Base-by-base conservation (phyloP, 1,139 yeast species). In the Pichia sp. region DNA sequence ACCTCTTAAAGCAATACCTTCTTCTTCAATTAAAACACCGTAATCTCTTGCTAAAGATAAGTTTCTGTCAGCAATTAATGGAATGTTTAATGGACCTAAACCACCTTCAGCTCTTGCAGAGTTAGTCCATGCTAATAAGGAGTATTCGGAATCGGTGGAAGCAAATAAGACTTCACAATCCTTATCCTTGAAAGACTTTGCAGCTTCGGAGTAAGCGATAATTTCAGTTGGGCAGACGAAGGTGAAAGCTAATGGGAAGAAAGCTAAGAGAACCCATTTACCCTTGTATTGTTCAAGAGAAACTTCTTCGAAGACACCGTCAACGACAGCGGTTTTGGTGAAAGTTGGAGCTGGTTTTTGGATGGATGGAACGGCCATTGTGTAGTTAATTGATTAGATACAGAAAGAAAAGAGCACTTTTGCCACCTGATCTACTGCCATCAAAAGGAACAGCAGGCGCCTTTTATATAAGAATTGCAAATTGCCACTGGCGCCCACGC, bases 141-240 rank as follows among this genome's bases (percentile, higher is more conserved):
- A 82, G 84, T 86, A 92, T 77, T 92, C 97, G 54, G 97, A 90
- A 76, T 92, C 98, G 62, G 97, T 90, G 55, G 97, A 90, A 60
- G 97, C 97, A 62, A 92, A 89, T 68, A 92, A 80, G 49, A 92
- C 83, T 74, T 88, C 86, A 60, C 89, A 82, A 64, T 82, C 92
- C 70, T 88, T 85, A 60, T 80, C 95, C 61, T 84, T 72, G 74
- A 92, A 92, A 77, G 84, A 82, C 77, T 84, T 80, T 62, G 80
- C 85, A 60, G 96, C 96, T 63, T 90, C 96, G 56, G 96, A 86
- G 84, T 88, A 92, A 63, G 97, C 97, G 73, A 92, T 83, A 76
- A 90, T 89, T 78, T 90, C 97, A 59, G 97, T 92, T 70, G 97
- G 98, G 75, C 98, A 92, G 59, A 92, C 97, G 64, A 92, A 92